Evolutionary conservation across 257 asterid species (phyloP), one percentile per base, ranked within the genome.

Genomic region (Scutellaria galericulata): DNA sequence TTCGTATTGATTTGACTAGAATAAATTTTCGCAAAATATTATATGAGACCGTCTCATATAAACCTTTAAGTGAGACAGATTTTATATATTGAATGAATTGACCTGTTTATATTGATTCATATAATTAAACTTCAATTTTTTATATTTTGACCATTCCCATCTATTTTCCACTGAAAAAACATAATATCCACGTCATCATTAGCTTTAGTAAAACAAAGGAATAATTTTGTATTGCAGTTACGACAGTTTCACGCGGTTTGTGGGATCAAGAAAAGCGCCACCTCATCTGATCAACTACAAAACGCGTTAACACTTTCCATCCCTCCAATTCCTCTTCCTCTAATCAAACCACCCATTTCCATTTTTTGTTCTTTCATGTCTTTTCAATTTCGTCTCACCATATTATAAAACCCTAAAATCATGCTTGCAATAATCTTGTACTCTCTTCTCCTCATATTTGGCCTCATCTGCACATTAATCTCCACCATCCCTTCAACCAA

Each of bases 201-300:
- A 27, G 13, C 63, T 50, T 57, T 22, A 46, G 27, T 5, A 47
- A 35, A 57, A 55, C 4, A 48, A 41, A 50, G 2, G 4, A 1
- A 60, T 47, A 1, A 60, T 47, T 6, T 73, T 73, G 5, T 74
- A 48, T 60, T 56, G 77, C 69, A 56, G 83, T 72, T 82, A 46
- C 31, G 78, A 64, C 82, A 73, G 78, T 71, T 78, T 68, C 53
- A 88, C 97, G 91, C 97, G 96, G 85, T 90, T 86, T 86, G 91
- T 83, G 91, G 89, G 90, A 77, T 84, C 89, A 65, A 66, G 58
- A 14, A 31, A 63, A 70, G 4, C 50, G 7, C 50, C 47, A 11
- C 2, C 54, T 13, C 15, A 12, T 18, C 54, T 13, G 7, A 12
- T 18, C 56, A 73, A 61, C 42, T 27, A 75, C 47, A 76, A 39